Percentiles rank a stretch among this genome's conserved stretches.
phyloP scores from a whole-genome alignment of 2,329 filamentous ascomycete genomes.

The Didymella pinodella region DNA sequence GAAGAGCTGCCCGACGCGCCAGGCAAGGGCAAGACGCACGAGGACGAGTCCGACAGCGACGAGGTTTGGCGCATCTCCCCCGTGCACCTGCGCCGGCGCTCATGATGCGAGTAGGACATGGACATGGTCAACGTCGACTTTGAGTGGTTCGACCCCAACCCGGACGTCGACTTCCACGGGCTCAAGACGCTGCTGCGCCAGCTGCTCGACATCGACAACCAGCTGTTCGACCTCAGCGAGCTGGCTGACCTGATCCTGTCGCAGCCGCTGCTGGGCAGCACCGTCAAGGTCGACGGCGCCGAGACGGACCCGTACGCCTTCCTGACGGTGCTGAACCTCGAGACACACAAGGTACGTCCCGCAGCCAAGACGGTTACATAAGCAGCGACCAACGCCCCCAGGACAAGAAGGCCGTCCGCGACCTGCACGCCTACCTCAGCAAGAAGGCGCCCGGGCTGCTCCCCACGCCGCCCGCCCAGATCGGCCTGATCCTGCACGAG shows the following conservation, averaged over 20 bases:
- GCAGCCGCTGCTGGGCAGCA: constrained; percentile 88
- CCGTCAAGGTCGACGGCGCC: constrained; percentile 96
- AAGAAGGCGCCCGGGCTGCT: constrained; percentile 53
- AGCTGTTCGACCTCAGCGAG: constrained; percentile 85
- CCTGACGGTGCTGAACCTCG: constrained; percentile 84
- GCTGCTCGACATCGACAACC: constrained; percentile 86
- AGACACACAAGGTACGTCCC: constrained; percentile 66
- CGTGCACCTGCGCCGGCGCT: constrained; percentile 20
- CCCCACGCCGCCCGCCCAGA: constrained; percentile 57
- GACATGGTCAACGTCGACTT: constrained; percentile 96
- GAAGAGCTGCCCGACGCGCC: constrained; percentile 50
- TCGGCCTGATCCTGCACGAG: constrained; percentile 90
- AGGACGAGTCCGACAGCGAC: constrained; percentile 50
- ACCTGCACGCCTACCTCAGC: constrained; percentile 75
- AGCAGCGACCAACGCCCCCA: neutral
- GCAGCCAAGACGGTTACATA: too few relatives aligned
- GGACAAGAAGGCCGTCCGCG: constrained; percentile 74
- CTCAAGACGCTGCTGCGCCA: constrained; percentile 89
- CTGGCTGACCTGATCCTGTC: constrained; percentile 86
- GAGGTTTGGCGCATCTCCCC: constrained; percentile 38
- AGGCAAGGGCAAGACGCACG: constrained; percentile 37
- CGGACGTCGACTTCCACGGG: constrained; percentile 91
- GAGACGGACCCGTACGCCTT: constrained; percentile 93
- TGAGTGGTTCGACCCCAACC: constrained; percentile 96
- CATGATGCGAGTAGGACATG: constrained; percentile 69